Evolutionary conservation across 2,329 filamentous ascomycete species (phyloP), one percentile per base, ranked within the genome.

Genomic region (Penicillium sp.): DNA sequence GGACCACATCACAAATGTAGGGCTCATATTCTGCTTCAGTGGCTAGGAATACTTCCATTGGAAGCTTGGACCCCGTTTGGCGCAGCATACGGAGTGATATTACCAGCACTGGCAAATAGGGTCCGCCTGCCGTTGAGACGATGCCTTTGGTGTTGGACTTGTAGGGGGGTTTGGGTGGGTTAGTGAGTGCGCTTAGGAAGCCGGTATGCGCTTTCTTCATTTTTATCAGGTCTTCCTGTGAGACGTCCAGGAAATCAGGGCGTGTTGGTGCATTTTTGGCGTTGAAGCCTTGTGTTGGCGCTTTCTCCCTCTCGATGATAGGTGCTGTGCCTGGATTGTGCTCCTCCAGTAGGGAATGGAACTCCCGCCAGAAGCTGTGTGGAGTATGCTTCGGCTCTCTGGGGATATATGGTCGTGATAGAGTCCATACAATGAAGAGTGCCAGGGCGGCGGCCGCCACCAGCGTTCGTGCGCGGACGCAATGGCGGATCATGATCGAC

Each of bases 31-130:
- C 74, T 0, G 64, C 57, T n/a, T 71, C 60, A 14, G 72, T 63
- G 9, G 72, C 70, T n/a, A 79, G 62, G 49, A 77, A 79, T 18
- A 79, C 72, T 57, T 80, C 77, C 48, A 80, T 71, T 0, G 77
- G 77, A 9, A 80, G 59, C 4, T 60, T 64, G 13, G 72, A 77
- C 10, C 76, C 75, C 7, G 73, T 74, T 16, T 69, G 64, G 7
- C 78, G 71, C 27, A 80, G 69, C 75, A 80, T 77, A 6, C 72
- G 72, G 11, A 80, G 64, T 1, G 75, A 77, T 5, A 77, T 74
- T 7, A 76, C 68, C 40, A 79, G 66, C 1, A 76, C 73, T 1
- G 76, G 75, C 9, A 78, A 64, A 53, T 77, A 78, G 14, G 67
- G 58, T 1, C 72, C 74, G 13, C 75, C 75, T 0, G 75, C 77